Conservation (phyloP, 768 basidiomycete genomes). For the Pleurotus pulmonarius region DNA sequence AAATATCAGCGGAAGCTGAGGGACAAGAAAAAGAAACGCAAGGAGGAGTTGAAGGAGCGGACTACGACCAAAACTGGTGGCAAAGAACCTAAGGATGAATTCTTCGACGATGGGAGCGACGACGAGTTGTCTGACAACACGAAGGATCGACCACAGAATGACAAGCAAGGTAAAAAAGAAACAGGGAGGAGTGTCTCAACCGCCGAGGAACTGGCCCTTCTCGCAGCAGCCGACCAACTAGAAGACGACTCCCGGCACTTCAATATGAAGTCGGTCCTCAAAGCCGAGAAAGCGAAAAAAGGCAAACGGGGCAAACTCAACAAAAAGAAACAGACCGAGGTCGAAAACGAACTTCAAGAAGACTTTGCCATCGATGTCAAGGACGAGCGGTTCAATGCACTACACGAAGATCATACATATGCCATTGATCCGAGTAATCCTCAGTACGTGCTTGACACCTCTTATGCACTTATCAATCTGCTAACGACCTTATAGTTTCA, state of each 20-base stretch:
- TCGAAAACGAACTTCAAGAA: constrained; percentile 69
- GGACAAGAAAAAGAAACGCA: constrained; percentile 83
- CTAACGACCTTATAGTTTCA: constrained; percentile 56
- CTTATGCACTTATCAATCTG: neutral
- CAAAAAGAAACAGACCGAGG: constrained; percentile 40
- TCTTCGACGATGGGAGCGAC: constrained; percentile 59
- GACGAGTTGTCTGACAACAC: constrained; percentile 12
- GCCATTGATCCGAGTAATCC: constrained; percentile 97
- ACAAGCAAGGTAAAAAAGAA: constrained; percentile 19
- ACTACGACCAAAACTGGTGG: constrained; percentile 13
- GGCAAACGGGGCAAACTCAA: constrained; percentile 42
- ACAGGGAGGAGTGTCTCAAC: constrained; percentile 23
- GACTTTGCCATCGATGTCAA: constrained; percentile 80
- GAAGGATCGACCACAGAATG: constrained; percentile 7
- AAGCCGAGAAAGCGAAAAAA: constrained; percentile 69
- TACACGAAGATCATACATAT: constrained; percentile 88
- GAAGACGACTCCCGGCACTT: constrained; percentile 67
- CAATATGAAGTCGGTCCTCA: constrained; percentile 84
- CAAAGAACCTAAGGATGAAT: constrained; percentile 54
- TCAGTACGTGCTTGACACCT: constrained; percentile 54
- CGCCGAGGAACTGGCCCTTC: constrained; percentile 61
- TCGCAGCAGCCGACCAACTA: constrained; percentile 54
- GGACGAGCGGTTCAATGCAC: constrained; percentile 82
- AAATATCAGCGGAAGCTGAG: constrained; percentile 86
- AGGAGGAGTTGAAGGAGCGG: constrained; percentile 55